Conservation (phyloP, 2,329 filamentous ascomycete genomes). For the Dactylella cylindrospora region DNA sequence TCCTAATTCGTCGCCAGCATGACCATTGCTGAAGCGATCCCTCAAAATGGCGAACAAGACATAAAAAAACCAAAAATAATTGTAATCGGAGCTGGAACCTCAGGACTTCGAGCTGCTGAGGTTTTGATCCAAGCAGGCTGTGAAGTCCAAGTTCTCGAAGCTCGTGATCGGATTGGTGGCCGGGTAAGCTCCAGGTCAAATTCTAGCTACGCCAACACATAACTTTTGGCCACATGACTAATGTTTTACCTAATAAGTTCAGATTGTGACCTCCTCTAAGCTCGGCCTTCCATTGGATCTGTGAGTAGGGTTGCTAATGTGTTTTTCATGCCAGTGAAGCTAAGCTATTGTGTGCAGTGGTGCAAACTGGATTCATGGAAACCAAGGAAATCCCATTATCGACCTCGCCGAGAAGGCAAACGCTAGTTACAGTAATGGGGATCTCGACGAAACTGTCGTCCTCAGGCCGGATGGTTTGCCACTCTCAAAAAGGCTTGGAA, state of each 20-base stretch:
- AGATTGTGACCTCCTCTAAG: constrained; percentile 49
- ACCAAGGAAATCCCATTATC: constrained; percentile 68
- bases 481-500: constrained; percentile 56
- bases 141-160: constrained; percentile 70
- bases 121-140: constrained; percentile 66
- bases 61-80: constrained; percentile 59
- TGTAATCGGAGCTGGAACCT: constrained; percentile 70
- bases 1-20: constrained; percentile 5
- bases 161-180: constrained; percentile 66
- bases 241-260: constrained; percentile 53
- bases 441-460: constrained; percentile 55
- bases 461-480: constrained; percentile 61
- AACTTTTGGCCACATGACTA: constrained; percentile 3
- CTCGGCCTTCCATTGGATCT: constrained; percentile 37
- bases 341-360: constrained; percentile 55
- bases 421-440: constrained; percentile 51
- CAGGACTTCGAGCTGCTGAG: constrained; percentile 71
- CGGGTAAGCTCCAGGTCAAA: constrained; percentile 55
- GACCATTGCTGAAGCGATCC: constrained; percentile 5
- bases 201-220: constrained; percentile 28
- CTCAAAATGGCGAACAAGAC: constrained; percentile 6
- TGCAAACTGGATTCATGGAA: constrained; percentile 81
- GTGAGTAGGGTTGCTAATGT: constrained; percentile 4
- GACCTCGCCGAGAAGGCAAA: constrained; percentile 65
- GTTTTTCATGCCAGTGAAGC: constrained; percentile 44